A percentile compares a stretch with the other conserved stretches of the same genome.
phyloP scores from a whole-genome alignment of 495 filamentous ascomycete genomes.

The Penicillium nucicola region DNA sequence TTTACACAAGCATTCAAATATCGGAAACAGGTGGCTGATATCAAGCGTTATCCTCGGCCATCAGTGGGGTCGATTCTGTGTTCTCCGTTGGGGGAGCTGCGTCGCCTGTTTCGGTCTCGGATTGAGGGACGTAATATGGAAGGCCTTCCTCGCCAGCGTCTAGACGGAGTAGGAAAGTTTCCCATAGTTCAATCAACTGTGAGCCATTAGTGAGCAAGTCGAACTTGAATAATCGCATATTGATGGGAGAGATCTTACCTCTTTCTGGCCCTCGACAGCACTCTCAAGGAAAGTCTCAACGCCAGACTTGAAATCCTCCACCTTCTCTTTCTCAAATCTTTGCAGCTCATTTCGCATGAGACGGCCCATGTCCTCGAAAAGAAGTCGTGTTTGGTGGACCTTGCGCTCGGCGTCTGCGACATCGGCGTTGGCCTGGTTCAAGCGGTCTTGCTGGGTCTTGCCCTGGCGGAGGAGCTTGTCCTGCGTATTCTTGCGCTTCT shows the following conservation, averaged over 20 bases:
- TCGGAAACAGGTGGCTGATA: neutral
- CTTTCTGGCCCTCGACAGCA: conserved; percentile 96
- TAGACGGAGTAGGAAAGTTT: conserved; percentile 92
- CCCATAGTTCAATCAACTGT: conserved; percentile 97
- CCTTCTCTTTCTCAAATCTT: conserved; percentile 94
- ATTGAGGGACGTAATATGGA: conserved; percentile 67
- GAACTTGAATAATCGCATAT: neutral
- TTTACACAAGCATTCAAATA: conserved; percentile 1
- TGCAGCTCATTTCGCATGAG: conserved; percentile 89
- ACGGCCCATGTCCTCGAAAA: conserved; percentile 97
- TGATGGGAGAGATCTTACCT: conserved; percentile 55
- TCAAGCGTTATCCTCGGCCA: conserved; percentile 16
- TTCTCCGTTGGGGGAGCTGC: conserved; percentile 15
- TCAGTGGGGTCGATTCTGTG: conserved; percentile 23
- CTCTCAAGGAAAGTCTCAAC: conserved; percentile 97
- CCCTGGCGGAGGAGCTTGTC: conserved; percentile 93
- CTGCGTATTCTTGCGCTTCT: conserved; percentile 79
- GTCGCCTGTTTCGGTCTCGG: conserved; percentile 14
- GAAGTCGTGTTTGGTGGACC: conserved; percentile 81
- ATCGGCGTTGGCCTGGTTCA: conserved; percentile 88
- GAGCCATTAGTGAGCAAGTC: conserved; percentile 16
- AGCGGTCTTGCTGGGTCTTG: conserved; percentile 88
- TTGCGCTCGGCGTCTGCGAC: conserved; percentile 89
- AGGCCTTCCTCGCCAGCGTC: conserved; percentile 88
- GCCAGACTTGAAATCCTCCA: conserved; percentile 97